These are phyloP conservation scores for Colletotrichum endophyticum DNA, from an alignment of 2,329 filamentous ascomycete species.

Conservation along the genomic window DNA sequence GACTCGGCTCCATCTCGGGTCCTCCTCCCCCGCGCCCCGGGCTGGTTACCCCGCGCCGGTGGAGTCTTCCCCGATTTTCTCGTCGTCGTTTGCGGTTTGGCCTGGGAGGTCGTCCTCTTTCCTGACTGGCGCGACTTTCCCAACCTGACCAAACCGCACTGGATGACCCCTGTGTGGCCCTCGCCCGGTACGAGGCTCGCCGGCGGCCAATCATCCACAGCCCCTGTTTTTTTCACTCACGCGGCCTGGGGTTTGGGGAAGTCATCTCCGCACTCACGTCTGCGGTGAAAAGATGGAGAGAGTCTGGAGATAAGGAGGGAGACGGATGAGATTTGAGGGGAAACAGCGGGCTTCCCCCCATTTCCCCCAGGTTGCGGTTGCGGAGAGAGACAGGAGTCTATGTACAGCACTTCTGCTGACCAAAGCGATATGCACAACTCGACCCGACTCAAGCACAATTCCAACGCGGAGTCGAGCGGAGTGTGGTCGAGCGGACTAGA, in stretches of 20 bases:
- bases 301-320: background rate
- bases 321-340: slow-evolving; percentile 4
- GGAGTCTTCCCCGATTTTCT: slow-evolving; percentile 14
- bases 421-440: background rate
- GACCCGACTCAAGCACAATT: background rate
- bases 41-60: slow-evolving; percentile 15
- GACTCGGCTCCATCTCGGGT: slow-evolving; percentile 5
- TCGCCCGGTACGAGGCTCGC: background rate
- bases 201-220: background rate
- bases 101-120: background rate
- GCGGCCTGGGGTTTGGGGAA: slow-evolving; percentile 1
- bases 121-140: background rate
- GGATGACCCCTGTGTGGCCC: background rate
- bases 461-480: background rate
- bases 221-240: background rate
- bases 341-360: background rate
- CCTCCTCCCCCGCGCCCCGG: slow-evolving; percentile 19
- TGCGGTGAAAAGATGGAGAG: background rate
- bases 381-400: background rate
- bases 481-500: background rate
- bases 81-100: background rate
- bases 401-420: background rate
- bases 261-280: slow-evolving; percentile 9
- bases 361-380: slow-evolving; percentile 1
- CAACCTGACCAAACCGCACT: background rate